A percentile compares a stretch with the other conserved stretches of the same genome.
phyloP scores from a whole-genome alignment of 768 basidiomycete species.

The Plicaturopsis crispa region DNA sequence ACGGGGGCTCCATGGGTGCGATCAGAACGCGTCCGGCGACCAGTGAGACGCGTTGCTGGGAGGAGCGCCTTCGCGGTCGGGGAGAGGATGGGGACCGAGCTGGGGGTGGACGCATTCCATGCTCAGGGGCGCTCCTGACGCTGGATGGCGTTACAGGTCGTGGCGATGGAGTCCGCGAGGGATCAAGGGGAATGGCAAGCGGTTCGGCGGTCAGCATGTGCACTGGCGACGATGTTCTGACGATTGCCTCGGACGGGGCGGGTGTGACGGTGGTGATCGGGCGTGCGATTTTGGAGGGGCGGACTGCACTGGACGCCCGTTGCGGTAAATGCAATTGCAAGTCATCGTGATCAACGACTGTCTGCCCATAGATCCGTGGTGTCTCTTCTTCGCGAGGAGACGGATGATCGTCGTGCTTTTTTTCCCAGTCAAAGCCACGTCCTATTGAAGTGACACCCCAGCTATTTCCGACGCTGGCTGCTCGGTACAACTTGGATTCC shows the following conservation, averaged over 20 bases:
- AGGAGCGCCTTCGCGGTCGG: conserved; percentile 68
- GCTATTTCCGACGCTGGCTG: conserved; percentile 66
- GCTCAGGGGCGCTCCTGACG: conserved; percentile 12
- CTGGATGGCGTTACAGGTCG: conserved; percentile 9
- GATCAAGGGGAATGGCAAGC: conserved; percentile 24
- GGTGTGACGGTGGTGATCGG: conserved; percentile 9
- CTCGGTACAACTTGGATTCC: conserved; percentile 42
- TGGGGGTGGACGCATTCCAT: conserved; percentile 20
- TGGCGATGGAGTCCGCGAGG: conserved; percentile 28
- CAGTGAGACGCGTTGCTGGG: conserved; percentile 78
- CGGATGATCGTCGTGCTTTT: conserved; percentile 30
- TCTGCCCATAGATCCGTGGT: too few relatives aligned
- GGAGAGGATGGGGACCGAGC: conserved; percentile 48
- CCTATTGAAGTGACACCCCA: conserved; percentile 86
- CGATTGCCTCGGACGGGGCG: conserved; percentile 2
- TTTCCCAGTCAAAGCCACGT: conserved; percentile 72
- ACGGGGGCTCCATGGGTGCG: conserved; percentile 67
- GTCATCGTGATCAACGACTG: too few relatives aligned
- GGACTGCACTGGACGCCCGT: too few relatives aligned
- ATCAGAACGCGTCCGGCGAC: conserved; percentile 79
- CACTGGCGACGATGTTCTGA: not conserved
- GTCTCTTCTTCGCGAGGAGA: too few relatives aligned
- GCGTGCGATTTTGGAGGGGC: not conserved
- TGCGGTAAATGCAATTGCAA: too few relatives aligned
- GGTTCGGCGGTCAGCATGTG: conserved; percentile 18